Base-by-base conservation (phyloP, 2,329 filamentous ascomycete genomes). In the Ceratocystis eucalypticola region DNA sequence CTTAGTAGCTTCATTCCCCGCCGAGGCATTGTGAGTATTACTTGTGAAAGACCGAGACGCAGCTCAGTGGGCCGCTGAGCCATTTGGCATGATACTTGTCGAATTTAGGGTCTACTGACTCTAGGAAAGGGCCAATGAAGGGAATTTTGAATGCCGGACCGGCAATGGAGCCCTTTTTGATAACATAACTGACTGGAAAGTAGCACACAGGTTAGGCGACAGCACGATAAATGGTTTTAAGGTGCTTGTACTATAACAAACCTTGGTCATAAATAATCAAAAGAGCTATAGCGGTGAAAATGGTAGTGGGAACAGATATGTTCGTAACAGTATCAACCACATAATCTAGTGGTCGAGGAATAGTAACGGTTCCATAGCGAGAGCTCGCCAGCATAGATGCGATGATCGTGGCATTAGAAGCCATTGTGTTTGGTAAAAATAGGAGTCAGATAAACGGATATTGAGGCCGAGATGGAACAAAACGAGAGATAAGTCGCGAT, bases 21-120 rank as follows among this genome's bases (percentile, higher is more conserved):
- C 37, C 37, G 12, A 15, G 12, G 37, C 10, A 4, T 41, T 41
- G 10, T 12, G 10, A 41, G 37, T 41, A 15, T 71, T 84, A 96
- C 91, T 97, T 99, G 85, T 99, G 94, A 80, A 99, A 99, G 72
- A 99, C 91, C 1, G 92, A 96, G 69, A 99, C 94, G 74, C 94
- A 99, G 81, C 92, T 96, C 71, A 99, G 81, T 61, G 89, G 87
- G 61, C 89, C 94, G 73, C 91, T 96, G 72, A 82, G 76, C 94
- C 94, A 99, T 81, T 97, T 96, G 69, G 82, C 87, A 75, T 92
- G 83, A 79, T 99, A 99, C 73, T 92, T 84, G 69, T 88, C 85
- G 75, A 96, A 97, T 73, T 93, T 90, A 67, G 94, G 94, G 76
- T 96, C 87, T 72, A 97, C 81, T 33, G 91, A 96, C 74, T 96